A percentile compares a stretch with the other conserved stretches of the same genome.
Conservation (phyloP, 192 early-diverging fungal species). For the Backusella circina region DNA sequence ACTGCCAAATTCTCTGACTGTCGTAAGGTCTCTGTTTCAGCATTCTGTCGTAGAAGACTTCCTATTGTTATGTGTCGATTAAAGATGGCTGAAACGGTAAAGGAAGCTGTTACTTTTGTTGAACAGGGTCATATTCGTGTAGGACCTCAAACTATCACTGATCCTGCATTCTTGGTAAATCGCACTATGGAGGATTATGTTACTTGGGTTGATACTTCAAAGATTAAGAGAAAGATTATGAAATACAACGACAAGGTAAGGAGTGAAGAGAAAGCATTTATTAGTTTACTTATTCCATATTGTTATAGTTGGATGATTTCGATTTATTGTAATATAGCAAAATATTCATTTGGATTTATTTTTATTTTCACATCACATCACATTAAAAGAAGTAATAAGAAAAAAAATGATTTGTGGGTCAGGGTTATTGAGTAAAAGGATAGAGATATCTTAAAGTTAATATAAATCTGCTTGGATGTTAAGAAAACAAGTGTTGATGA, state of each 20-base stretch:
- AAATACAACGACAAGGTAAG: constrained; percentile 87
- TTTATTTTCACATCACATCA: not conserved
- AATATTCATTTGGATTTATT: not conserved
- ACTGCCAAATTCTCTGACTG: constrained; percentile 73
- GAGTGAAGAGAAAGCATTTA: not conserved
- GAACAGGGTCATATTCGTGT: constrained; percentile 96
- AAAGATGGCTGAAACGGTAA: constrained; percentile 93
- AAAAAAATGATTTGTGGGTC: not conserved
- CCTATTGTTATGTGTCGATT: constrained; percentile 92
- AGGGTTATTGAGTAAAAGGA: not conserved
- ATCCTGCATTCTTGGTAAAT: constrained; percentile 84
- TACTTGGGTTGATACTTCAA: constrained; percentile 96
- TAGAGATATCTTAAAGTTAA: too few relatives aligned
- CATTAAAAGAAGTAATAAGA: not conserved
- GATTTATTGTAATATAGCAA: constrained; percentile 66
- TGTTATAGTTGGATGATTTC: constrained; percentile 77
- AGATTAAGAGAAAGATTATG: constrained; percentile 95
- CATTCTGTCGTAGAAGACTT: constrained; percentile 84
- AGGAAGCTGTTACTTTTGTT: constrained; percentile 84
- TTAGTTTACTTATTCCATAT: not conserved
- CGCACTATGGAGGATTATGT: constrained; percentile 95
- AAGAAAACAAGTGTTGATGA: too few relatives aligned
- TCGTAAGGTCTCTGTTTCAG: constrained; percentile 80
- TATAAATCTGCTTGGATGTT: too few relatives aligned
- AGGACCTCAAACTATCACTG: constrained; percentile 85